Evolutionary conservation across 2,329 filamentous ascomycete species (phyloP), one percentile per base, ranked within the genome.

Genomic region (Lasiodiplodia sp.): DNA sequence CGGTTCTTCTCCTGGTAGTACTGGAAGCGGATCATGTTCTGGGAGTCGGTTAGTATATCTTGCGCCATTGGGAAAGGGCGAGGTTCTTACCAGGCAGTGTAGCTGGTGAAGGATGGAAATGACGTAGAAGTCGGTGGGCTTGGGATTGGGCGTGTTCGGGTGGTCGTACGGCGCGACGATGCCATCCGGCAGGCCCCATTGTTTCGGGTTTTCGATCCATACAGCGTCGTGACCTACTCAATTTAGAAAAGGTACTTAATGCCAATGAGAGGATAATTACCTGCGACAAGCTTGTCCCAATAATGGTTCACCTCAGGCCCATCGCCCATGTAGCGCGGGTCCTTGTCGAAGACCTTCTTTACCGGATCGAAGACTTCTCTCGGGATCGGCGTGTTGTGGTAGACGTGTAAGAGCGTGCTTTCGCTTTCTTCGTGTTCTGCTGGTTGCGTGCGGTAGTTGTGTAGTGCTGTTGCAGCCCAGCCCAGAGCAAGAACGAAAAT

Each of bases 1-100:
- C 55, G 55, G n/a, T 58, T 58, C n/a, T 40, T 58, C n/a, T 58
- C 55, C 8, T 58, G 55, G 34, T 23, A 58, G 31, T 58, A 58
- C 55, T 58, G 55, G 55, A 58, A 58, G 34, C 55, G 55, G 8
- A 58, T 21, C 55, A 58, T 58, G 34, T 44, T 58, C 55, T 58
- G 34, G 2, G 8, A 7, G 8, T 1, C 0, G 31, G 31, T 34
- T 8, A 34, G 8, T 4, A 14, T 18, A 8, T 10, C 8, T 31
- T 34, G 0, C 10, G 2, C 8, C 28, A 4, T 7, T 34, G 1
- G 0, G 8, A 7, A 34, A 34, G 1, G 8, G 5, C 0, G 31
- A 34, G 31, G 0, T 34, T 7, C 52, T 12, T 10, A 58, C 55
- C 55, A 58, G 18, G 14, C 55, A 58, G 34, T 58, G 55, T n/a